These are phyloP conservation scores for Jaltomata sinuosa DNA, from an alignment of 257 asterid species.

Conservation along the genomic window DNA sequence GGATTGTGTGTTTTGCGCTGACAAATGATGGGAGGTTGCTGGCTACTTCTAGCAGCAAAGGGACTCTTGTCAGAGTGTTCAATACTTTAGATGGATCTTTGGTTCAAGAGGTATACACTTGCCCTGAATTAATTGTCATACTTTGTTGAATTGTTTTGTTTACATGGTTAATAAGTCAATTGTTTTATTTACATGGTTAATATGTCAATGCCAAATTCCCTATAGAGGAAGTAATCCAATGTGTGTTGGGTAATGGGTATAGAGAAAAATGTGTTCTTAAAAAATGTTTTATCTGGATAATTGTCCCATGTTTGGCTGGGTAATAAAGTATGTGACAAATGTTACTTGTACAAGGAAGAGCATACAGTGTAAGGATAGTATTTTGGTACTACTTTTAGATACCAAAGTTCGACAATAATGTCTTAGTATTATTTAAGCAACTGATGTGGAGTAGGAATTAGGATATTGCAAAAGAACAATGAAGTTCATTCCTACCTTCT, in stretches of 20 bases:
- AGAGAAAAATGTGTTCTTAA: background rate
- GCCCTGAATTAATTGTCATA: background rate
- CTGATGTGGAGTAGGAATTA: background rate
- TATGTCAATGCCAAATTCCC: background rate
- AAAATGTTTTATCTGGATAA: background rate
- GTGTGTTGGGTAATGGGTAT: background rate
- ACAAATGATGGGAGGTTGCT: conserved; percentile 76
- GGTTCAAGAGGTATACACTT: conserved; percentile 65
- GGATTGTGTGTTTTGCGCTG: conserved; percentile 56
- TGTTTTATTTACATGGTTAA: background rate
- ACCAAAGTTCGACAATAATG: background rate
- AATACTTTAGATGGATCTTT: conserved; percentile 78
- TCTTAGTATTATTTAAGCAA: background rate
- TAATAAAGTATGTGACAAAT: background rate
- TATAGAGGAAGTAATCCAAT: background rate
- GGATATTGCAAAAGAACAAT: background rate
- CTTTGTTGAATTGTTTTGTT: background rate
- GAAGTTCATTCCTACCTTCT: background rate
- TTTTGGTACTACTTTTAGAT: background rate
- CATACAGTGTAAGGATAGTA: background rate
- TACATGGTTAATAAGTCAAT: background rate
- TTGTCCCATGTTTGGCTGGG: background rate
- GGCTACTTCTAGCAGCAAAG: conserved; percentile 87
- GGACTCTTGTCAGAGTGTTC: conserved; percentile 66
- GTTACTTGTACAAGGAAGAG: background rate